Evolutionary conservation across 345 rosid genomes (phyloP).

Genomic region (Durio zibethinus): DNA sequence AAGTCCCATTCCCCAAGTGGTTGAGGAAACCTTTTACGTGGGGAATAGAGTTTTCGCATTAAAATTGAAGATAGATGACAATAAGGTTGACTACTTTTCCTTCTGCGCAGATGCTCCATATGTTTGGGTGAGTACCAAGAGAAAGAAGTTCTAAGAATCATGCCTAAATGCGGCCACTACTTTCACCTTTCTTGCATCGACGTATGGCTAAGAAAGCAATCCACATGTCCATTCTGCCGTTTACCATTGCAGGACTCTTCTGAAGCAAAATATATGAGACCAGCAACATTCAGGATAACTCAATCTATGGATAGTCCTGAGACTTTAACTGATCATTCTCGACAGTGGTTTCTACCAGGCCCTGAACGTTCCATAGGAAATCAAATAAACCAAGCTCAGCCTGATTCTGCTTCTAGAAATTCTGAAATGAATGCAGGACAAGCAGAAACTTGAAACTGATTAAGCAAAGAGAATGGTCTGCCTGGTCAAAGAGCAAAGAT

Average conservation of each 20-base stretch:
- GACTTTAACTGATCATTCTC: conserved; percentile 12
- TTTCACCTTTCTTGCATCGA: conserved; percentile 70
- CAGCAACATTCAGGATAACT: conserved; percentile 18
- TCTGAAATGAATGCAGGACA: neutral
- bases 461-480: neutral
- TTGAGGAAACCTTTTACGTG: no score
- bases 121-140: conserved; percentile 72
- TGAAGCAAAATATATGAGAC: conserved; percentile 30
- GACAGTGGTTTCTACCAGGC: neutral
- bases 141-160: conserved; percentile 54
- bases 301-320: conserved; percentile 25
- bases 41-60: neutral
- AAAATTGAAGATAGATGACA: neutral
- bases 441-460: neutral
- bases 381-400: neutral
- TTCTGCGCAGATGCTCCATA: conserved; percentile 53
- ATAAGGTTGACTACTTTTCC: neutral
- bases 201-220: conserved; percentile 57
- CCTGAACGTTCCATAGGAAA: neutral
- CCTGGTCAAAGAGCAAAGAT: neutral
- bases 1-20: no score
- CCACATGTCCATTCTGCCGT: conserved; percentile 72
- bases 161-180: conserved; percentile 71
- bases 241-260: conserved; percentile 39
- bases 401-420: neutral